Evolutionary conservation across 805 yeast genomes (phyloP), one percentile per base, ranked within the genome.

Genomic region (Candida sakaeoensis): DNA sequence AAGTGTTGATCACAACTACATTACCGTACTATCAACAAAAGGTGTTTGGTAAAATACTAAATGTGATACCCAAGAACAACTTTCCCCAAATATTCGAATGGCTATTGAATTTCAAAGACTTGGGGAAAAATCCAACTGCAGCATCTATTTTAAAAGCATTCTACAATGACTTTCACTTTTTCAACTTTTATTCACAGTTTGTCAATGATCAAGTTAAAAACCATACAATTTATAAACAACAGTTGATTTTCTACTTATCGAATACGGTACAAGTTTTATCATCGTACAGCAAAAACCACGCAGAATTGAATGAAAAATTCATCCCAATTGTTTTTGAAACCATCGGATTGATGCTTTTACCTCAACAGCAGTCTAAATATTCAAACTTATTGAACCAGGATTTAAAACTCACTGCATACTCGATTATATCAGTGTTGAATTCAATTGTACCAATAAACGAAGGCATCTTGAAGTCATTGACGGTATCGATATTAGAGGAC

Each of bases 21-120:
- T 69, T 93, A 49, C 95, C 96, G n/a, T 87, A 84, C 63, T 87
- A 82, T 61, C 77, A 74, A 49, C 70, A 77, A 27, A 82, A 89
- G 0, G 70, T 85, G 5, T 93, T 93, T 59, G 73, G 79, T 36
- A 79, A 93, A 49, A 68, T 91, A 33, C 63, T 93, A 44, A 82
- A 85, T 49, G 82, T 88, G 19, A 67, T 85, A n/a, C 76, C 74
- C 13, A 67, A 78, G 29, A 59, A 63, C 14, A 54, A 58, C 18
- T 65, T 89, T 42, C 98, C 98, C n/a, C 78, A 80, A 17, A 65
- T 87, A 33, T 90, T 91, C 59, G 70, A 75, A 24, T 87, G 95
- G 67, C 66, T 90, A 10, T 52, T 68, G 2, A 79, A 79, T 21
- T 82, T 82, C 58, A 86, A 87, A 55, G 82, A 80, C 52, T 58